Conservation (phyloP, 495 filamentous ascomycete genomes). For the Lasiosphaeria ovina region DNA sequence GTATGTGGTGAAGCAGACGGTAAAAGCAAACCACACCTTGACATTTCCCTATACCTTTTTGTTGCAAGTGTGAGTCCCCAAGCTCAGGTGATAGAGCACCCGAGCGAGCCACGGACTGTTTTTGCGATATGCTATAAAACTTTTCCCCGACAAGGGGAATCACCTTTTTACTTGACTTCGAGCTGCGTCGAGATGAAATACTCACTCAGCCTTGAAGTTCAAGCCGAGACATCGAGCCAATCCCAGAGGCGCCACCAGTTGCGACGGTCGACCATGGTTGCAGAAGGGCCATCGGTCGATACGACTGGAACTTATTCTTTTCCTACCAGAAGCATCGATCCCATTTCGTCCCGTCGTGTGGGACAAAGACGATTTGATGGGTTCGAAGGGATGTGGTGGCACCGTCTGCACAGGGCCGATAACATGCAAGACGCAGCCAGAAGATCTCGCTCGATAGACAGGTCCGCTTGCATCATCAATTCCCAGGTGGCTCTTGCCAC, state of each 20-base stretch:
- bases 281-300: background rate
- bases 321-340: background rate
- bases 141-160: too few relatives aligned
- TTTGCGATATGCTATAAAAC: too few relatives aligned
- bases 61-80: too few relatives aligned
- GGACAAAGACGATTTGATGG: slow-evolving; percentile 19
- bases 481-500: background rate
- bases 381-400: slow-evolving; percentile 14
- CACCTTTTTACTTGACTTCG: too few relatives aligned
- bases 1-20: background rate
- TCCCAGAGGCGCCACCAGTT: background rate
- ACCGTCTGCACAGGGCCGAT: slow-evolving; percentile 6
- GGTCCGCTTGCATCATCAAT: background rate
- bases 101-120: too few relatives aligned
- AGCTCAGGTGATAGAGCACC: too few relatives aligned
- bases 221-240: background rate
- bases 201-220: too few relatives aligned
- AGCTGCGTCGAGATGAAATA: too few relatives aligned
- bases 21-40: too few relatives aligned
- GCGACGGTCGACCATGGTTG: background rate
- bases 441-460: background rate
- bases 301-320: background rate
- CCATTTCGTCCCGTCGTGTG: background rate
- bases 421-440: slow-evolving; percentile 9
- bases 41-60: too few relatives aligned